Conservation (phyloP, 805 yeast genomes). For the Ogataea philodendri region DNA sequence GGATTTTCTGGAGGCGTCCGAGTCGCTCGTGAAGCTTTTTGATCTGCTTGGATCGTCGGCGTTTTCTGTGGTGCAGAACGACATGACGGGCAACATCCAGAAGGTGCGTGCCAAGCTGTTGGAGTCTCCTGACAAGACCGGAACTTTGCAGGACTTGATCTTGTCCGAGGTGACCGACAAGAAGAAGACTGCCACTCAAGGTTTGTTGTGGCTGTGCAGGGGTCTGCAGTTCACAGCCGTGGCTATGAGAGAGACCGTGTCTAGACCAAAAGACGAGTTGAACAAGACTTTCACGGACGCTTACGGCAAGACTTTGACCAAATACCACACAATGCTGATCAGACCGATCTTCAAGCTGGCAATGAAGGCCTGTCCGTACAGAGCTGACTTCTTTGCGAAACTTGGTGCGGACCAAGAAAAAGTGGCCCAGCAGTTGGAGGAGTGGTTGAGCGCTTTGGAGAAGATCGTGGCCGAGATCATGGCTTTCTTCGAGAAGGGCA, state of each 20-base stretch:
- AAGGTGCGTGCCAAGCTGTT: constrained; percentile 68
- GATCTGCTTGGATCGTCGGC: constrained; percentile 85
- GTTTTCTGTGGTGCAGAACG: constrained; percentile 79
- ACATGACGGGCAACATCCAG: constrained; percentile 81
- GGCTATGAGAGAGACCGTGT: constrained; percentile 79
- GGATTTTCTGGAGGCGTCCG: constrained; percentile 79
- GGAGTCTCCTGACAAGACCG: constrained; percentile 58
- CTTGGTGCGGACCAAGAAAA: constrained; percentile 72
- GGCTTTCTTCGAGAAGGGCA: constrained; percentile 73
- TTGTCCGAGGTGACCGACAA: constrained; percentile 66
- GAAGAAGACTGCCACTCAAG: constrained; percentile 83
- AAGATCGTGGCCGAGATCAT: constrained; percentile 67
- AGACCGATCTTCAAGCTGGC: constrained; percentile 90
- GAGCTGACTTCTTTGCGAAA: constrained; percentile 79
- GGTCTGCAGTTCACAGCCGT: constrained; percentile 90
- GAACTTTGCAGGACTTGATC: constrained; percentile 77
- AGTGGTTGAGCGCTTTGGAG: constrained; percentile 78
- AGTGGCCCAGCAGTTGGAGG: constrained; percentile 61
- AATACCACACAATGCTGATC: constrained; percentile 77
- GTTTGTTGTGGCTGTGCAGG: constrained; percentile 79
- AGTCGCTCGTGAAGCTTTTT: constrained; percentile 76
- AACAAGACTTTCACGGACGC: constrained; percentile 78
- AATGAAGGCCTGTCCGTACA: constrained; percentile 92
- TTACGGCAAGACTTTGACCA: constrained; percentile 74
- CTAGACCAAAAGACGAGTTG: constrained; percentile 62